These are phyloP conservation scores for Talaromyces thailandensis DNA, from an alignment of 495 filamentous ascomycete genomes.

Conservation along the genomic window DNA sequence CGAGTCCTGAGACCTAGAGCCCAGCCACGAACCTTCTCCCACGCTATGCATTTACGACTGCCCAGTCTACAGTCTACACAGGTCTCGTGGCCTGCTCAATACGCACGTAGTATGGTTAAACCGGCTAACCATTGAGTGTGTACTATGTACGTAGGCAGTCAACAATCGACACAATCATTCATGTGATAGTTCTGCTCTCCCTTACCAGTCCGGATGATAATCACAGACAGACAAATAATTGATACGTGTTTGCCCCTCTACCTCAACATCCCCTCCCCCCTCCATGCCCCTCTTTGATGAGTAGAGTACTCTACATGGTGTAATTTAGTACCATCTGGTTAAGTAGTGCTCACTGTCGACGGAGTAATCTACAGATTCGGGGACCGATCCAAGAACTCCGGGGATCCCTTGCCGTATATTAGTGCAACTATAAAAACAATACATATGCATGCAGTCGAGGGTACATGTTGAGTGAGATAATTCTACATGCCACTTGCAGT, in stretches of 20 bases:
- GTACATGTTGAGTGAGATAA: not conserved
- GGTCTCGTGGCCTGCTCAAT: not conserved
- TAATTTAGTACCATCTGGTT: not conserved
- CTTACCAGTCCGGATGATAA: not conserved
- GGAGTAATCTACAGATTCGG: not conserved
- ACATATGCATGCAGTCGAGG: not conserved
- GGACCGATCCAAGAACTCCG: not conserved
- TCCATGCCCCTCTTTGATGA: not conserved
- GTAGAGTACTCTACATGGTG: not conserved
- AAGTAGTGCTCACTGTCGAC: not conserved
- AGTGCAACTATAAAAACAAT: not conserved
- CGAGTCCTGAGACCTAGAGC: not conserved
- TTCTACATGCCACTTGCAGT: not conserved
- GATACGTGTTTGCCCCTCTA: not conserved
- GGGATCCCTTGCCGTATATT: not conserved
- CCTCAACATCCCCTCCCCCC: not conserved
- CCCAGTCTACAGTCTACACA: not conserved
- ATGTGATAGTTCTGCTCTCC: not conserved
- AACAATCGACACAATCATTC: not conserved
- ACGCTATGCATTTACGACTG: not conserved
- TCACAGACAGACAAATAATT: not conserved
- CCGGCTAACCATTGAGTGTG: not conserved
- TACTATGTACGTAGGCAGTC: not conserved
- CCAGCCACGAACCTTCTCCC: not conserved
- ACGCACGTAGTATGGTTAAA: not conserved